These are phyloP conservation scores for Suillus subluteus DNA, from an alignment of 768 basidiomycete genomes.

Conservation along the genomic window DNA sequence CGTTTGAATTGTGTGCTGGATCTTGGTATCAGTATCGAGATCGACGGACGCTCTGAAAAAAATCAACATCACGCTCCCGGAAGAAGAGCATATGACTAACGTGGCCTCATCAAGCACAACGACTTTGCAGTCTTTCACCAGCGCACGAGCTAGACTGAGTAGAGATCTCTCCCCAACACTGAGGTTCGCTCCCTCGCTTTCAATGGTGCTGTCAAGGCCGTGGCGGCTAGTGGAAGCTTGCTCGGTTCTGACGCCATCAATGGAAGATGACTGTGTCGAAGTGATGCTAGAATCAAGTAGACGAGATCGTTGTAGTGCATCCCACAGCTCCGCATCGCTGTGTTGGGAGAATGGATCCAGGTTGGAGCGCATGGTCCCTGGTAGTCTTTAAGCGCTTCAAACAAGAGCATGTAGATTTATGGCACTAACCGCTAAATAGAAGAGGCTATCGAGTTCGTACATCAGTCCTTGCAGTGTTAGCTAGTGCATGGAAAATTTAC, in stretches of 20 bases:
- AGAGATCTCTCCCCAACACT: conserved; percentile 51
- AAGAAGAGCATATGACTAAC: conserved; percentile 15
- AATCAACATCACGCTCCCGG: conserved; percentile 31
- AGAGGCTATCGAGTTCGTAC: conserved; percentile 44
- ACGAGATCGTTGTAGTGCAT: conserved; percentile 80
- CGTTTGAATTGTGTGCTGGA: conserved; percentile 48
- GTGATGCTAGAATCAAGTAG: conserved; percentile 57
- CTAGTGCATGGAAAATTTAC: conserved; percentile 19
- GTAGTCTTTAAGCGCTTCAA: conserved; percentile 28
- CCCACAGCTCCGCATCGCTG: conserved; percentile 81
- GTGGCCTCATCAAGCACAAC: conserved; percentile 51
- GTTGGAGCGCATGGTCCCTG: conserved; percentile 79
- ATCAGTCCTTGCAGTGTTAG: not conserved
- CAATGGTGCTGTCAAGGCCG: conserved; percentile 53
- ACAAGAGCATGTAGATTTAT: conserved; percentile 21
- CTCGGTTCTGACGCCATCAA: conserved; percentile 16
- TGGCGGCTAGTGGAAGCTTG: conserved; percentile 38
- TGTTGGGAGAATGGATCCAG: conserved; percentile 84
- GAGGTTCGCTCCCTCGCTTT: conserved; percentile 56
- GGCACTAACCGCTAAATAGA: conserved; percentile 54
- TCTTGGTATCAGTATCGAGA: conserved; percentile 54
- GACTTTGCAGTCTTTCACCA: conserved; percentile 53
- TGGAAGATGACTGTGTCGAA: conserved; percentile 17
- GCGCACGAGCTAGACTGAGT: conserved; percentile 55
- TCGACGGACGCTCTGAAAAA: conserved; percentile 37